Evolutionary conservation across 208 protist genomes (phyloP).

Genomic region (Porcisia hertigi): DNA sequence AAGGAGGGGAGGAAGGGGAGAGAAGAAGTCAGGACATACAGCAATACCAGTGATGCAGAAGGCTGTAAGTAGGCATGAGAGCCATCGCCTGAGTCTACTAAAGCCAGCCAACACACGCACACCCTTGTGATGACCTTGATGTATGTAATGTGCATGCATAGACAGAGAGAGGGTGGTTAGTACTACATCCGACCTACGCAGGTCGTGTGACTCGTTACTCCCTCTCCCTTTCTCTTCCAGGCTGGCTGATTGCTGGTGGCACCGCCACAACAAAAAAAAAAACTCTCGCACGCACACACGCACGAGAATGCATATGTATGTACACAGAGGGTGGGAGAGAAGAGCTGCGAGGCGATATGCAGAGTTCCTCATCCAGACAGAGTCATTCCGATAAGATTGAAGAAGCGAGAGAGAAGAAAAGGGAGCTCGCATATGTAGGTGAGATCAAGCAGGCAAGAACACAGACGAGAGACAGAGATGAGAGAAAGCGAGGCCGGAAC

Average conservation of each 20-base stretch:
- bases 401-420: neutral
- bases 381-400: neutral
- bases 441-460: neutral
- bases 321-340: neutral
- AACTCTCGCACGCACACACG: too few relatives aligned
- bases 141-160: constrained; percentile 1
- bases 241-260: too few relatives aligned
- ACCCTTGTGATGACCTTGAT: neutral
- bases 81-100: neutral
- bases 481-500: too few relatives aligned
- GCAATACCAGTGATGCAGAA: neutral
- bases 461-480: neutral
- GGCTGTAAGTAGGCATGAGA: neutral
- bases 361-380: neutral
- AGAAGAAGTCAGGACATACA: neutral
- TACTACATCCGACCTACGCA: too few relatives aligned
- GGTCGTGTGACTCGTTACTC: too few relatives aligned
- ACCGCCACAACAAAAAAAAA: too few relatives aligned
- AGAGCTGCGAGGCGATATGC: neutral
- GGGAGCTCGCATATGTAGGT: neutral
- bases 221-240: too few relatives aligned
- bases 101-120: neutral
- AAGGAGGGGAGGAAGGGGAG: too few relatives aligned
- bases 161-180: too few relatives aligned
- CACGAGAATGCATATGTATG: neutral